Evolutionary conservation across 1,284 basidiomycete genomes (phyloP).

Genomic region (Austroboletus niveus): DNA sequence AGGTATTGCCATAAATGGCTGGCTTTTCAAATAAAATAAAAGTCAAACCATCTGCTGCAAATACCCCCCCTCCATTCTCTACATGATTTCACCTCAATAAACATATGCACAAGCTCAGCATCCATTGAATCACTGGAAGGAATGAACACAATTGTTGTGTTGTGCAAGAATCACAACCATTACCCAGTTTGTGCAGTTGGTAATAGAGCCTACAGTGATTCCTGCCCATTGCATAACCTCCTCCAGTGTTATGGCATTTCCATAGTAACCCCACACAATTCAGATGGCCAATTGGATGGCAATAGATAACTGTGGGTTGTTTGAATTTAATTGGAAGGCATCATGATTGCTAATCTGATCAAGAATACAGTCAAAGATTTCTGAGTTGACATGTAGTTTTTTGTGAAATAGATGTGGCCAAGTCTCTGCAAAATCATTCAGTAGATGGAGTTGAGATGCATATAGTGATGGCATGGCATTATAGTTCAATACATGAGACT

Average conservation of each 20-base stretch:
- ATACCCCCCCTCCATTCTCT: not conserved
- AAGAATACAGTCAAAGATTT: slow-evolving; percentile 1
- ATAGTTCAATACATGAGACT: not conserved
- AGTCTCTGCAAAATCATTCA: not conserved
- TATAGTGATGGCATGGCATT: not conserved
- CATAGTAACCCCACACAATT: slow-evolving; percentile 34
- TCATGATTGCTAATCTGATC: not conserved
- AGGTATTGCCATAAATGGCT: slow-evolving; percentile 11
- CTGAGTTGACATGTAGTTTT: not conserved
- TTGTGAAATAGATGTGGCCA: not conserved
- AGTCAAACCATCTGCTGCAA: slow-evolving; percentile 11
- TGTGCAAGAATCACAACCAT: slow-evolving; percentile 9
- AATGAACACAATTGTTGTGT: slow-evolving; percentile 1
- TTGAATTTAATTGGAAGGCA: no score
- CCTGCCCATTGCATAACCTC: slow-evolving; percentile 36
- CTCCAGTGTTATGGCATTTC: slow-evolving; percentile 33
- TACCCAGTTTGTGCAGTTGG: slow-evolving; percentile 21
- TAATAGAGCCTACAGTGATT: slow-evolving; percentile 26
- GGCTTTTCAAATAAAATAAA: slow-evolving; percentile 21
- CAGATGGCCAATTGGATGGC: slow-evolving; percentile 32
- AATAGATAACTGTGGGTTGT: slow-evolving; percentile 22
- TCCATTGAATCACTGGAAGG: no score
- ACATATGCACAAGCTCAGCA: no score
- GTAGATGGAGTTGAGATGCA: not conserved
- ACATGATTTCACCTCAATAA: no score